Evolutionary conservation across 2,329 filamentous ascomycete species (phyloP).

Genomic region (Aspergillus alliaceus): DNA sequence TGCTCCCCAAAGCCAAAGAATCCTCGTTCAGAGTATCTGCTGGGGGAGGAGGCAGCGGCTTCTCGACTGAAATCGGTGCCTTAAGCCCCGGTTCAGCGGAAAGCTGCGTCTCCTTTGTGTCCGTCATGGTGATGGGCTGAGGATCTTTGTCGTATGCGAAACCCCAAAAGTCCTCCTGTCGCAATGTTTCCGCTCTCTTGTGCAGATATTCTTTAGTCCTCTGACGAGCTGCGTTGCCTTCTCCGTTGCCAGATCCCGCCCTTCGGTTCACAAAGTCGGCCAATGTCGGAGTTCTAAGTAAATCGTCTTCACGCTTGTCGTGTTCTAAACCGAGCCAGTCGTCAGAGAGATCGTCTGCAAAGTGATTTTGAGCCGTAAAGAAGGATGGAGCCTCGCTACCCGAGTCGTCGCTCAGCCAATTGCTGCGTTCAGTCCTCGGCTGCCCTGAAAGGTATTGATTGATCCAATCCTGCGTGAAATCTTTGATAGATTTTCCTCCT

Average conservation of each 20-base stretch:
- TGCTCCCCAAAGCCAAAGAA: constrained; percentile 6
- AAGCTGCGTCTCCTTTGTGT: constrained; percentile 25
- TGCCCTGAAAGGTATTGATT: constrained; percentile 76
- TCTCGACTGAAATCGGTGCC: constrained; percentile 35
- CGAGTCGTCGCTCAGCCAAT: constrained; percentile 81
- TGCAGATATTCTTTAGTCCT: constrained; percentile 35
- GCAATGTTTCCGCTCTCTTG: constrained; percentile 43
- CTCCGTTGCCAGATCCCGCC: constrained; percentile 14
- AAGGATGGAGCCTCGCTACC: constrained; percentile 72
- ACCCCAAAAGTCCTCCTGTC: constrained; percentile 47
- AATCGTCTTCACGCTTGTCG: constrained; percentile 38
- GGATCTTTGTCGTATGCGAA: constrained; percentile 45
- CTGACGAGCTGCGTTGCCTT: constrained; percentile 21
- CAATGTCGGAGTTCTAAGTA: constrained; percentile 41
- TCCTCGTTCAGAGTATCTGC: constrained; percentile 17
- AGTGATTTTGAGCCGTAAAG: constrained; percentile 41
- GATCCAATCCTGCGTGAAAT: constrained; percentile 82
- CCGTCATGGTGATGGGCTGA: constrained; percentile 33
- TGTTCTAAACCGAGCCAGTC: constrained; percentile 46
- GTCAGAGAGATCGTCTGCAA: constrained; percentile 43
- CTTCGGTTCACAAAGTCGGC: constrained; percentile 35
- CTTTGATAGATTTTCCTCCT: constrained; percentile 43
- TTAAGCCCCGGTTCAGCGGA: constrained; percentile 19
- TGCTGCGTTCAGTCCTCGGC: constrained; percentile 67
- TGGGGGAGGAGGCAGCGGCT: constrained; percentile 41